Base-by-base conservation (phyloP, 495 filamentous ascomycete genomes). In the Xylaria curta region DNA sequence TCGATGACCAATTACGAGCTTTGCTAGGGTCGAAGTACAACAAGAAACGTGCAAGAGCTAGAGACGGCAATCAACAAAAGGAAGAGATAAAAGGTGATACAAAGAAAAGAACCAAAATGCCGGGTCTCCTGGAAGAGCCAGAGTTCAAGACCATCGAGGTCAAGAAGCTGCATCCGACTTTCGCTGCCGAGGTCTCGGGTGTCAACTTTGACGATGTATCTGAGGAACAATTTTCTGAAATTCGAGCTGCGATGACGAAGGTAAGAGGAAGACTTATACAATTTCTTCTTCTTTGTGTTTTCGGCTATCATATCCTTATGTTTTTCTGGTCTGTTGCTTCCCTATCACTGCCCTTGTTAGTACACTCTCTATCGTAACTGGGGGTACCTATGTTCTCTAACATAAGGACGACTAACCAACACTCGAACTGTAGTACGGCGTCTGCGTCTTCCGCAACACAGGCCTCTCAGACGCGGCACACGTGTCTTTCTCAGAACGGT, bases 401-500 rank as follows among this genome's bases (percentile, higher is more conserved):
- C 19, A 4, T 4, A 0, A 12, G 7, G 21, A 24, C 21, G 21
- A 12, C 46, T 12, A 33, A 13, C 24, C 1, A 47, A 28, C 38
- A 24, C 21, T 0, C 0, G 0, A 56, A 10, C 9, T 19, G 26
- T 21, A 89, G 88, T 89, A 89, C 75, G 89, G 87, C 60, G 81
- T 91, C 24, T 80, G 81, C 72, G 83, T 89, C 38, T 87, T 89
- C 78, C 86, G 89, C 28, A 75, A 82, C 60, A 88, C 88, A 9
- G 77, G 79, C 31, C 79, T 91, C 40, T 77, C 81, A 68, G 87
- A 90, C 76, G 78, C 76, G n/a, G 67, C 76, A 0, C 88, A 91
- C 72, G 83, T 91, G 46, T 75, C 78, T 31, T 89, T 90, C 79
- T 84, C 85, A n/a, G 46, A 73, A 6, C 82, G 81, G 13, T 83